Base-by-base conservation (phyloP, 225 moss, liverwort and hornwort species). In the Anthoceros angustus region DNA sequence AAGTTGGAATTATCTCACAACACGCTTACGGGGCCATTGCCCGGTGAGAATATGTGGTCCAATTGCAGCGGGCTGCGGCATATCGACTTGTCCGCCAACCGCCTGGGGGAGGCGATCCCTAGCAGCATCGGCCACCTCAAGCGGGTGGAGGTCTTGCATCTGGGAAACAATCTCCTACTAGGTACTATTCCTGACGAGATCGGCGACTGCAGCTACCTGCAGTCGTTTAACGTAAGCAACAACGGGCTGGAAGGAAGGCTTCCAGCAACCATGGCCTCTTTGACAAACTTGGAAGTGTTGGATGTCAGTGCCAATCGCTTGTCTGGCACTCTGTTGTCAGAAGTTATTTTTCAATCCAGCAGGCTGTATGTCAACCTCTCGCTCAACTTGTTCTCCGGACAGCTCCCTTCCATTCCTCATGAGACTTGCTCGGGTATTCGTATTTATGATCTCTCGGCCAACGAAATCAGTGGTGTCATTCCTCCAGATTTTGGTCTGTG, bases 371-470 rank as follows among this genome's bases (percentile, higher is more conserved):
- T 55, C 55, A 55, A 55, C n/a, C 55, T 55, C 55, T 55, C 55
- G 8, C 55, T 7, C 8, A 55, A 55, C n/a, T 7, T 1, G 10
- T 55, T 55, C 12, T 78, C 74, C 41, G 16, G 64, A 39, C 2
- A 5, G 7, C 41, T 64, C 21, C 64, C 64, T 1, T 5, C 18
- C 39, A 23, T 41, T 26, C 9, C 11, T n/a, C 24, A 39, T 26
- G 39, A 26, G 26, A 64, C n/a, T 5, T 39, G 41, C 21, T 15
- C 39, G 24, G 24, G 7, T 9, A 9, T 64, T 10, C 15, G 23
- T 55, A 39, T 39, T 26, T 63, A 81, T 71, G 77, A 84, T 66
- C 71, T 84, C 41, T 77, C 81, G 25, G 24, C 41, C 66, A 81
- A 84, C 50, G 70, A 79, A 12, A 48, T 81, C 43, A 64, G 65